A percentile compares a stretch with the other conserved stretches of the same genome.
These are phyloP conservation scores for Arthrobotrys megalospora DNA, from an alignment of 2,329 filamentous ascomycete species.

Conservation along the genomic window DNA sequence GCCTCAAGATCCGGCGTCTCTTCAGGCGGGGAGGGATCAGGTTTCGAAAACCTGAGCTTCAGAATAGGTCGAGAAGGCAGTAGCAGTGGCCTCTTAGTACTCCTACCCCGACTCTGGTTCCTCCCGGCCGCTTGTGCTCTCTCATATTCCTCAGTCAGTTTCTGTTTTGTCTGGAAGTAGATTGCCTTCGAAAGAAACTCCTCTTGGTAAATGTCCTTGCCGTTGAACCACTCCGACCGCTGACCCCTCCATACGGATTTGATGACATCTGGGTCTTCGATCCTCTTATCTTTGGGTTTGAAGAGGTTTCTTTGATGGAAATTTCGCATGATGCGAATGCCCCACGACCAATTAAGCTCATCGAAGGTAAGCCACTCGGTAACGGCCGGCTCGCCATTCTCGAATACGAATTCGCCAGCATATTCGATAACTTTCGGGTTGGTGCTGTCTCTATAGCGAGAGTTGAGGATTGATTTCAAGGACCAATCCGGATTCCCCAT, in stretches of 20 bases:
- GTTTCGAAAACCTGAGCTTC: not conserved
- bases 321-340: slow-evolving; percentile 31
- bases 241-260: slow-evolving; percentile 17
- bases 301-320: slow-evolving; percentile 33
- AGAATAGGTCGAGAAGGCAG: not conserved
- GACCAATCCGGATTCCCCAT: slow-evolving; percentile 48
- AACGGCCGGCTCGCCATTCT: not conserved
- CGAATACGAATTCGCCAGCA: slow-evolving; percentile 18
- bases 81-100: not conserved
- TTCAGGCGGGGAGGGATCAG: not conserved
- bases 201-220: slow-evolving; percentile 27
- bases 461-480: slow-evolving; percentile 32
- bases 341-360: slow-evolving; percentile 48
- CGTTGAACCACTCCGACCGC: slow-evolving; percentile 49
- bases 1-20: not conserved
- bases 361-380: slow-evolving; percentile 42
- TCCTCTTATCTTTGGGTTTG: slow-evolving; percentile 43
- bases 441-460: not conserved
- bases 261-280: slow-evolving; percentile 22
- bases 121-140: not conserved
- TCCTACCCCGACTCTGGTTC: not conserved
- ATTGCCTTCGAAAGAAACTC: slow-evolving; percentile 14
- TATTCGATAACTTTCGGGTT: slow-evolving; percentile 33
- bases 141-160: not conserved
- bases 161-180: not conserved